Evolutionary conservation across 352 stramenopile genomes (phyloP).

Genomic region (Sclerospora graminicola): DNA sequence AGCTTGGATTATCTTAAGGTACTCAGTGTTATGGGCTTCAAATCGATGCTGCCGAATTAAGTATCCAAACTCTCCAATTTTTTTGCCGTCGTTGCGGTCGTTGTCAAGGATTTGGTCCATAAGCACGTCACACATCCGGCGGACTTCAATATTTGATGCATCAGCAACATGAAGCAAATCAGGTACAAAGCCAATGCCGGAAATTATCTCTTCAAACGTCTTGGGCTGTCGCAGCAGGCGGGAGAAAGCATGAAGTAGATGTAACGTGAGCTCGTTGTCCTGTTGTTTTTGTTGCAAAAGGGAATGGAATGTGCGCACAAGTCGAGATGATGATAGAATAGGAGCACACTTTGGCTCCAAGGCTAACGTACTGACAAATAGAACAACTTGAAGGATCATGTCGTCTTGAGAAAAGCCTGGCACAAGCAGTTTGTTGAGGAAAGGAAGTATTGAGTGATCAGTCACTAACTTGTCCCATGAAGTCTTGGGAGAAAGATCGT

Average conservation of each 20-base stretch:
- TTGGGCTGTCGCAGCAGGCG: slow-evolving; percentile 68
- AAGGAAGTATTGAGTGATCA: slow-evolving; percentile 81
- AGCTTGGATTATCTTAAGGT: slow-evolving; percentile 75
- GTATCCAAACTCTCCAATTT: slow-evolving; percentile 60
- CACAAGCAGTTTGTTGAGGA: slow-evolving; percentile 87
- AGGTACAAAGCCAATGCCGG: slow-evolving; percentile 59
- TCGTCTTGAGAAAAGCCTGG: slow-evolving; percentile 89
- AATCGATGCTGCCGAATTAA: slow-evolving; percentile 79
- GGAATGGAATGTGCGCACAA: slow-evolving; percentile 66
- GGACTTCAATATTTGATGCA: slow-evolving; percentile 83
- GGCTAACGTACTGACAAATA: slow-evolving; percentile 74
- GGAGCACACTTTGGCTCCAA: slow-evolving; percentile 79
- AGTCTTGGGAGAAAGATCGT: slow-evolving; percentile 81
- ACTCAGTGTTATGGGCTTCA: slow-evolving; percentile 84
- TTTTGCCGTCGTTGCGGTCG: slow-evolving; percentile 45
- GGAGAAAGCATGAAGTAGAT: too few species aligned
- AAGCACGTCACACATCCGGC: slow-evolving; percentile 77
- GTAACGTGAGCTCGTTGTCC: too few species aligned
- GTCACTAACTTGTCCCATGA: slow-evolving; percentile 86
- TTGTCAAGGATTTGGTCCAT: slow-evolving; percentile 81
- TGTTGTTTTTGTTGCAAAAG: too few species aligned
- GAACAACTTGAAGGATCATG: slow-evolving; percentile 86
- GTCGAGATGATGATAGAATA: slow-evolving; percentile 56
- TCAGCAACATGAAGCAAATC: slow-evolving; percentile 55
- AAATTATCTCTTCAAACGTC: slow-evolving; percentile 64